Evolutionary conservation across 1,284 basidiomycete genomes (phyloP).

Genomic region (Leccinum pachyderme): DNA sequence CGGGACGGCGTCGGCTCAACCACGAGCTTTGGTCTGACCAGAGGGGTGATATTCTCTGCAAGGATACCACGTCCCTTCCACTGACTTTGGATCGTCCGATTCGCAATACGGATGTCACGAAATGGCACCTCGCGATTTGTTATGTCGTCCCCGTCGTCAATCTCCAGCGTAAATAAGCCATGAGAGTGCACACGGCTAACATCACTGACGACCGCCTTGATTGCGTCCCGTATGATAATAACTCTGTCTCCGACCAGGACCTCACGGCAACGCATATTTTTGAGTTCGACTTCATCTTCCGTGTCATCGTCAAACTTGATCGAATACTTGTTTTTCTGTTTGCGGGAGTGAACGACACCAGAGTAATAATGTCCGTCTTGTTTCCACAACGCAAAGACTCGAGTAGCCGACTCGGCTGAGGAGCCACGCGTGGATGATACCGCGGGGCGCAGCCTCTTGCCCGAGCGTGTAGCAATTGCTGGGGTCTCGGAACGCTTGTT

Average conservation of each 20-base stretch:
- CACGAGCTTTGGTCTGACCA: constrained; percentile 32
- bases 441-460: constrained; percentile 33
- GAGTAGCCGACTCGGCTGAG: constrained; percentile 37
- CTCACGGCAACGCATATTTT: constrained; percentile 53
- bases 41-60: constrained; percentile 41
- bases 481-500: constrained; percentile 34
- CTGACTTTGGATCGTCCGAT: constrained; percentile 44
- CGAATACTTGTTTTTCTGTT: constrained; percentile 35
- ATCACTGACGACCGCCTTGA: constrained; percentile 37
- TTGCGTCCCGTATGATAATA: constrained; percentile 35
- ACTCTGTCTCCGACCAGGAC: constrained; percentile 57
- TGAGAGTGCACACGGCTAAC: constrained; percentile 35
- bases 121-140: constrained; percentile 29
- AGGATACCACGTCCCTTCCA: constrained; percentile 53
- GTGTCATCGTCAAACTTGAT: constrained; percentile 64
- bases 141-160: constrained; percentile 40
- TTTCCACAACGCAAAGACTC: constrained; percentile 69
- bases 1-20: constrained; percentile 46
- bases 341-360: constrained; percentile 47
- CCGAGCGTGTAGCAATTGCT: constrained; percentile 27
- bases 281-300: constrained; percentile 43
- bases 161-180: constrained; percentile 38
- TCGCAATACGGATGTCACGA: constrained; percentile 45
- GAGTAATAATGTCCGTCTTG: constrained; percentile 59
- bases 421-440: constrained; percentile 26